Evolutionary conservation across 1,284 basidiomycete genomes (phyloP), one percentile per base, ranked within the genome.

Genomic region (Amylostereum areolatum): DNA sequence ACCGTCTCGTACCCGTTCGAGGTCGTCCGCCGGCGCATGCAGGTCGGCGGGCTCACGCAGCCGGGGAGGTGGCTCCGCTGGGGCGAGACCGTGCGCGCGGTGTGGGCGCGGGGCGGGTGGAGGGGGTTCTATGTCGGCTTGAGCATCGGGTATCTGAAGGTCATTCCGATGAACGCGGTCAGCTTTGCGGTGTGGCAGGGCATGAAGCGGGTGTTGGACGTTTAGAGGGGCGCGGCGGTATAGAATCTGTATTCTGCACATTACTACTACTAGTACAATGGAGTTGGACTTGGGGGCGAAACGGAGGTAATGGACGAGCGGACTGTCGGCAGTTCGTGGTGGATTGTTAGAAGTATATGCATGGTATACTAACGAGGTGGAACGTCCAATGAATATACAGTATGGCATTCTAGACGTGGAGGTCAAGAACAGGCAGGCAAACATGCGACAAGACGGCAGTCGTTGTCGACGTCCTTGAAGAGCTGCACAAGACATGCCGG

Each of bases 1-100:
- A 97, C 95, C 0, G 83, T 83, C 3, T 93, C 92, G 24, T 99
- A 99, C 63, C 97, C 97, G 1, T 93, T 99, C 61, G 97, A 99
- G 65, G 89, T 99, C 45, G 78, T 98, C 33, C 78, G 97, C 37
- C 74, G 97, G 48, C 76, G 93, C 50, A 97, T 98, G 90, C 97
- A 99, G 68, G 92, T 99, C 3, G 95, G 94, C 9, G 96, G 94
- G 1, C 71, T 92, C 46, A 83, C 83, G 28, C 75, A 75, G 31
- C 89, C 88, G 0, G 85, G 87, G 61, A 72, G 84, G 41, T 90
- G 88, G 84, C 65, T 94, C 35, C 75, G 80, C 7, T 92, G 89
- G 81, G 75, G 78, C 50, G 91, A 96, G 67, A 92, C 91, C 0
- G 77, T 85, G 11, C 64, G 66, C 37, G 69, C 70, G 11, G 83